These are phyloP conservation scores for Endocarpon pusillum DNA, from an alignment of 495 filamentous ascomycete genomes.

Conservation along the genomic window DNA sequence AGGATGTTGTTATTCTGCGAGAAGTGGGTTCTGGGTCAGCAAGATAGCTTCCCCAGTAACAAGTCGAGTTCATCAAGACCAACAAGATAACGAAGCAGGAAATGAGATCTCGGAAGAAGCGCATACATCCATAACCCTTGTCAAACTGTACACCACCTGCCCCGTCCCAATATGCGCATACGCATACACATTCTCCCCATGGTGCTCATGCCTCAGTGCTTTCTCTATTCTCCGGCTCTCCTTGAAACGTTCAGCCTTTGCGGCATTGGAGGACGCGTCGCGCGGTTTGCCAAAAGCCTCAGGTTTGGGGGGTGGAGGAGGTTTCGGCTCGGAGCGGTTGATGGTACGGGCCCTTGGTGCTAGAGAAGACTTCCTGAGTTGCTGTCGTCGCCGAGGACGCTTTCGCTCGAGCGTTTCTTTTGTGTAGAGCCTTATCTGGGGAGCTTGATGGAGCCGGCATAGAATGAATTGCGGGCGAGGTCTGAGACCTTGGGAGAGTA, in stretches of 20 bases:
- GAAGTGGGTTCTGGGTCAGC: conserved; percentile 1
- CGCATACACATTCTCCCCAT: conserved; percentile 63
- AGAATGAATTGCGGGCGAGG: too few relatives aligned
- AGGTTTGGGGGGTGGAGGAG: neutral
- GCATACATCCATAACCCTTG: conserved; percentile 48
- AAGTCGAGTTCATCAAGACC: conserved; percentile 3
- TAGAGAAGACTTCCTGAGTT: too few relatives aligned
- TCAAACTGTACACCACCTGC: conserved; percentile 68
- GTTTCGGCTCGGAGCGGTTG: neutral
- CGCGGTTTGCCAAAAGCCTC: conserved; percentile 19
- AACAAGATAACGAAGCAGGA: neutral
- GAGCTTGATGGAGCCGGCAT: too few relatives aligned
- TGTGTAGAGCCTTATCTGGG: too few relatives aligned
- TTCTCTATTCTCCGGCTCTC: conserved; percentile 28
- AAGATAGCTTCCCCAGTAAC: conserved; percentile 1
- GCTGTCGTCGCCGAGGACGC: too few relatives aligned
- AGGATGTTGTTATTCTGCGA: conserved; percentile 46
- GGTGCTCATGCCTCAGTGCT: conserved; percentile 28
- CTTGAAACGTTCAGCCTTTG: conserved; percentile 19
- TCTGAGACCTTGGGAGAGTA: too few relatives aligned
- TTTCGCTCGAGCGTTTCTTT: too few relatives aligned
- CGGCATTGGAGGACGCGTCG: conserved; percentile 25
- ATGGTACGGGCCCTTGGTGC: too few relatives aligned
- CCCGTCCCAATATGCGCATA: conserved; percentile 67
- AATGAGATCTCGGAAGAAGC: conserved; percentile 3